Evolutionary conservation across 139 green algal species (phyloP), one percentile per base, ranked within the genome.

Genomic region (Micractinium sp.): DNA sequence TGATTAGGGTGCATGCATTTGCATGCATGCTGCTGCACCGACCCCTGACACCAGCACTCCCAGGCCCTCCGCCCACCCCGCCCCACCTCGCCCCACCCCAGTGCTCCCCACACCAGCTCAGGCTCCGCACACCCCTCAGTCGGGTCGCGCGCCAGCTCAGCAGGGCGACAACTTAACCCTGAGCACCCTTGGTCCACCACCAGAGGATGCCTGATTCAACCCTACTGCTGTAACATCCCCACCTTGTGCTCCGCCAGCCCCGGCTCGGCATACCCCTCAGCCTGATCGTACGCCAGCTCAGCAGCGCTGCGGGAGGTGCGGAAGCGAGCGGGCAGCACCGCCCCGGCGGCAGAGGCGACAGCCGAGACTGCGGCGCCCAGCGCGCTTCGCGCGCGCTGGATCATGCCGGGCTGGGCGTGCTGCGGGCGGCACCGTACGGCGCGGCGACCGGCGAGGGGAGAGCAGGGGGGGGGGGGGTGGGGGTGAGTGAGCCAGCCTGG

Each of bases 201-300:
- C 60, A 16, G 15, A 25, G 20, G 20, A 5, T 71, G 63, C 14
- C 12, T 5, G 20, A 25, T 12, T 23, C 2, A 25, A 71, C 63
- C 63, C 63, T 71, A 2, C 63, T 16, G 60, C 60, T 16, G 15
- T 16, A 67, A 14, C 15, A 4, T 2, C 20, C 36, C 15, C 25
- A 80, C 83, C 67, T 81, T 87, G 83, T 87, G 83, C 67, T 81
- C 66, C 0, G 83, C 39, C 23, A 79, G 71, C 35, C 83, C 83
- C 0, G 36, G 66, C 23, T 85, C 75, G 9, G 86, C 86, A 56
- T 89, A 89, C 20, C 86, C 86, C 86, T 77, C 60, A 0, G 31
- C 33, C 29, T 89, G 60, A 5, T 13, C 66, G 31, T 75, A 77
- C 1, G 75, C 75, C 25, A 82, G 31, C 60, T 79, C 75, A 18